Conservation (phyloP, 257 asterid species). For the Plantago major region DNA sequence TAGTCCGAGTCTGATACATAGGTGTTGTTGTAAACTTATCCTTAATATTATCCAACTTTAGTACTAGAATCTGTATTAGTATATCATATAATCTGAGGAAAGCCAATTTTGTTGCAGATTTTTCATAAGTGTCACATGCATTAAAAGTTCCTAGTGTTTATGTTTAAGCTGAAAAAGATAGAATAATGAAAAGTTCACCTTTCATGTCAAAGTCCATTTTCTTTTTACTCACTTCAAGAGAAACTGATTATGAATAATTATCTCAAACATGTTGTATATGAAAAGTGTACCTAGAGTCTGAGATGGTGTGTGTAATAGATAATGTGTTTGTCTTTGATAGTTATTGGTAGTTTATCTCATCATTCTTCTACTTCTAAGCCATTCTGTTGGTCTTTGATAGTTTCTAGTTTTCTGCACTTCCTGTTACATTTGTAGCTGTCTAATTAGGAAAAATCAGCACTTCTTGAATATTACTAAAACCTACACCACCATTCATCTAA, state of each 20-base stretch:
- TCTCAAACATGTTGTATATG: neutral
- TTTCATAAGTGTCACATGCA: slow-evolving; percentile 30
- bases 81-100: slow-evolving; percentile 8
- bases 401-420: too few species aligned
- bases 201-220: slow-evolving; percentile 21
- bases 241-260: slow-evolving; percentile 7
- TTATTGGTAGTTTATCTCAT: too few species aligned
- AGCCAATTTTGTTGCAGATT: slow-evolving; percentile 11
- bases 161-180: slow-evolving; percentile 16
- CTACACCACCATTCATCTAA: too few species aligned
- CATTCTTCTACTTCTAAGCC: too few species aligned
- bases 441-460: too few species aligned
- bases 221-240: slow-evolving; percentile 21
- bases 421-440: too few species aligned
- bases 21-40: too few species aligned
- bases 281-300: slow-evolving; percentile 13
- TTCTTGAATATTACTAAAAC: too few species aligned
- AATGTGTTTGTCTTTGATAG: neutral
- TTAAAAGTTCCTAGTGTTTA: slow-evolving; percentile 23
- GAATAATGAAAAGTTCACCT: slow-evolving; percentile 3
- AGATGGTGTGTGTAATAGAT: neutral
- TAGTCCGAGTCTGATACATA: too few species aligned
- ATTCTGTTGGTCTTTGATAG: too few species aligned
- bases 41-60: neutral
- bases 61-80: neutral